Evolutionary conservation across 2,329 filamentous ascomycete genomes (phyloP), one percentile per base, ranked within the genome.

Genomic region (Podosphaera leucotricha): DNA sequence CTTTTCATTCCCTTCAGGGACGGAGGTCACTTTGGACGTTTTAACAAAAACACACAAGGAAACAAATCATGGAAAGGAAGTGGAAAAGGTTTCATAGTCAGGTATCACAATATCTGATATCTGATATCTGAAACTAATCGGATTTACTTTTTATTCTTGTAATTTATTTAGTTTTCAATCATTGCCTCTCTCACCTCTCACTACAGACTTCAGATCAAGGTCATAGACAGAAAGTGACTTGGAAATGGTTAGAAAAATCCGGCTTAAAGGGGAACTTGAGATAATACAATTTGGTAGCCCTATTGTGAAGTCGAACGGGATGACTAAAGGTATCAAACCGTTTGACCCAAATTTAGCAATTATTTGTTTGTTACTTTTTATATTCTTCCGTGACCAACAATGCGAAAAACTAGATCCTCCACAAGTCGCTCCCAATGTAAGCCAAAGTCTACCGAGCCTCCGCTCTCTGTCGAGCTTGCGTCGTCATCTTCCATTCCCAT

Each of bases 401-500:
- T 33, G 28, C 28, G 28, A 6, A 33, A 33, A 33, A 13, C 28
- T 33, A 33, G 28, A n/a, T 33, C 28, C 8, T 11, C 28, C 15
- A 13, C 28, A 13, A 33, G 3, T 7, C 28, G 15, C 28, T 33
- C 28, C 15, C 28, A 33, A 6, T 11, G 6, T n/a, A 33, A 33
- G 15, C 53, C 52, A 26, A 53, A 54, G 39, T 45, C 50, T 1
- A 41, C 46, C 16, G 47, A 45, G 6, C 22, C 22, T 24, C 20
- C 33, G n/a, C n/a, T 20, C 18, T 6, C 35, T 18, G 19, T 11
- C 16, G 21, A 24, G 6, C 6, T 5, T 5, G 4, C 22, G 22
- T 24, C 28, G 11, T 13, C 28, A 33, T 33, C 28, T 16, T 2
- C 21, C 18, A n/a, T n/a, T 24, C 15, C 21, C n/a, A 18, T 6